A percentile compares a stretch with the other conserved stretches of the same genome.
Evolutionary conservation across 768 basidiomycete species (phyloP).

Genomic region (Leucosporidium creatinivorum): DNA sequence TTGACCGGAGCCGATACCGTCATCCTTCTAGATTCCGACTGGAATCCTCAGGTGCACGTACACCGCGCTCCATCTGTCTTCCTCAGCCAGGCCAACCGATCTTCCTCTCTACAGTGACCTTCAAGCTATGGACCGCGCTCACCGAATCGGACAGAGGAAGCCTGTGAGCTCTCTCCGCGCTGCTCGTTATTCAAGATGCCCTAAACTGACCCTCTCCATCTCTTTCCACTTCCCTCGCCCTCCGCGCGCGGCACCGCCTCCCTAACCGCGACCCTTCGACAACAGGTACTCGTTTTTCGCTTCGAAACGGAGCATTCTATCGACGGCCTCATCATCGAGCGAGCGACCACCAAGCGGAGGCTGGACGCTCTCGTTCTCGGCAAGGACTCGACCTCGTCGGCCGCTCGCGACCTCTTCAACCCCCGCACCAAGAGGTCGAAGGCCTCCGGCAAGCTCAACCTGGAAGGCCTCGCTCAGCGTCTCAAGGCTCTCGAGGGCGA

Average conservation of each 20-base stretch:
- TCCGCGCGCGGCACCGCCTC: too few species aligned
- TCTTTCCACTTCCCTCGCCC: too few species aligned
- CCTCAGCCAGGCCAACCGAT: too few species aligned
- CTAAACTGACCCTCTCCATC: too few species aligned
- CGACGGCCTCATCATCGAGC: conserved; percentile 81
- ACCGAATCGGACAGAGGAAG: conserved; percentile 88
- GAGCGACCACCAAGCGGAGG: conserved; percentile 52
- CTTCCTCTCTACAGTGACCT: conserved; percentile 86
- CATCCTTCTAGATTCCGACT: conserved; percentile 88
- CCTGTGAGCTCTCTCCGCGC: conserved; percentile 50
- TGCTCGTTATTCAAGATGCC: too few species aligned
- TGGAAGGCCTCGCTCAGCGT: too few species aligned
- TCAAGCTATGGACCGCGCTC: conserved; percentile 83
- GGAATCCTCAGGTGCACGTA: conserved; percentile 48
- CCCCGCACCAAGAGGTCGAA: too few species aligned
- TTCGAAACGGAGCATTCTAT: conserved; percentile 80
- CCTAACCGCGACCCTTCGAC: too few species aligned
- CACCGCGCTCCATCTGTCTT: too few species aligned
- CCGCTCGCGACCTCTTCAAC: too few species aligned
- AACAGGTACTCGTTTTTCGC: conserved; percentile 60
- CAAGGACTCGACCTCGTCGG: conserved; percentile 46
- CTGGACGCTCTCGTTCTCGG: conserved; percentile 94
- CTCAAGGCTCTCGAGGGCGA: too few species aligned
- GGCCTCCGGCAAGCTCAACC: too few species aligned
- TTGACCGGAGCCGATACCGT: conserved; percentile 79